Base-by-base conservation (phyloP, 2,329 filamentous ascomycete genomes). In the Hirsutella rhossiliensis region DNA sequence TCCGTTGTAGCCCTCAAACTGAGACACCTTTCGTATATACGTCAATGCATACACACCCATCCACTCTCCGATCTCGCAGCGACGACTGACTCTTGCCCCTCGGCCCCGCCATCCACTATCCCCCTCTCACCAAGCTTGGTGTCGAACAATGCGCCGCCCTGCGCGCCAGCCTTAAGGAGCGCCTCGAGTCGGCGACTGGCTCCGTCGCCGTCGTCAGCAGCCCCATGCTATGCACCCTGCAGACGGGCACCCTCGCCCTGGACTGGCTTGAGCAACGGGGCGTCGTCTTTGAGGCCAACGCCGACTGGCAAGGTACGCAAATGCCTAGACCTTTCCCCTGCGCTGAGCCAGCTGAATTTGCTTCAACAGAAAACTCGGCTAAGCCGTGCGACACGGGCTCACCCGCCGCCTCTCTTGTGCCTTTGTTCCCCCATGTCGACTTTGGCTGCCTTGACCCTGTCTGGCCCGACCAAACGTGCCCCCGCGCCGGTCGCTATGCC, bases 231-330 rank as follows among this genome's bases (percentile, higher is more conserved):
- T 69, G 81, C 28, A 83, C 80, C 2, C 63, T 84, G 28, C 76
- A 85, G 60, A 84, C 81, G 2, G 73, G 78, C 1, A 62, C 72
- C 38, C 63, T 73, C 9, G 71, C 72, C 0, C 62, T 84, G 1
- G 71, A 73, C 50, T 82, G 73, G 69, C 62, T 84, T 39, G 64
- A 78, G 40, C 67, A 73, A 19, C 61, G 60, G 38, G 75, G 74
- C 1, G 63, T 80, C 18, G 68, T 66, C 39, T 66, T 82, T 20
- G 61, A 73, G 40, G 72, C 75, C 1, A 69, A 78, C 52, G 78
- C 80, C 4, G 68, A 69, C 43, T 84, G 80, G 80, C 80, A 84
- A 66, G 76, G 75, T 78, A 57, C 45, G 54, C 52, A n/a, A n/a
- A 27, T 7, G 23, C 23, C n/a, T n/a, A n/a, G n/a, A n/a, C n/a